Evolutionary conservation across 2,329 filamentous ascomycete genomes (phyloP).

Genomic region (Aspergillus cejpii): DNA sequence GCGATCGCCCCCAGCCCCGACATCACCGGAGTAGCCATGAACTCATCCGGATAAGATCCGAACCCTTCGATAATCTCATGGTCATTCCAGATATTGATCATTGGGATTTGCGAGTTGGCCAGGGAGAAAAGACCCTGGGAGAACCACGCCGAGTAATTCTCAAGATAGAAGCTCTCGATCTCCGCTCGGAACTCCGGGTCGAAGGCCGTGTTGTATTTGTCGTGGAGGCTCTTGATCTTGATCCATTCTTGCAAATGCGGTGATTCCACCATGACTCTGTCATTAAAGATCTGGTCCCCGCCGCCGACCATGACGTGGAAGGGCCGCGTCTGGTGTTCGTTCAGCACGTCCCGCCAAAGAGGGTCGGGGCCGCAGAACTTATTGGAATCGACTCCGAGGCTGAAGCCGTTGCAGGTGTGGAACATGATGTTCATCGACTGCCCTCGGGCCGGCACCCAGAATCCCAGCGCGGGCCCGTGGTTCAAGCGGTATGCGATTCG

Average conservation of each 20-base stretch:
- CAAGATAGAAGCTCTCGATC: constrained; percentile 78
- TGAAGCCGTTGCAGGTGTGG: constrained; percentile 96
- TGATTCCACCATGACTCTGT: constrained; percentile 69
- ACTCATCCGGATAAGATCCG: constrained; percentile 84
- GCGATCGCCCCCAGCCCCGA: constrained; percentile 82
- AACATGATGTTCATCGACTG: constrained; percentile 99
- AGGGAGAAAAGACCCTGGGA: constrained; percentile 91
- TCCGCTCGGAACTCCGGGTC: constrained; percentile 78
- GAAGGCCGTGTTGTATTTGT: constrained; percentile 74
- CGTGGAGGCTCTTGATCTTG: constrained; percentile 66
- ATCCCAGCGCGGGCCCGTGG: constrained; percentile 74
- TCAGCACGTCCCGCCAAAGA: constrained; percentile 92
- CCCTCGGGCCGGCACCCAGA: constrained; percentile 83
- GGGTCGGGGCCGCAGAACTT: constrained; percentile 88
- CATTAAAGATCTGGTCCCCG: constrained; percentile 95
- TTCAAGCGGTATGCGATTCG: constrained; percentile 96
- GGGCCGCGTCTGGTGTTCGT: constrained; percentile 79
- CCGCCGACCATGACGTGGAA: constrained; percentile 99
- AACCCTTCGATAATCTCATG: constrained; percentile 89
- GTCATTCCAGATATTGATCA: constrained; percentile 98
- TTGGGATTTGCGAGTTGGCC: constrained; percentile 88
- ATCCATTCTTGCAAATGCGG: constrained; percentile 77
- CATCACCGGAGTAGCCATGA: constrained; percentile 87
- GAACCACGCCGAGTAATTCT: constrained; percentile 90
- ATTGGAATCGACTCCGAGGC: constrained; percentile 67